Conservation (phyloP, 208 protist species). For the Leptomonas seymouri region DNA sequence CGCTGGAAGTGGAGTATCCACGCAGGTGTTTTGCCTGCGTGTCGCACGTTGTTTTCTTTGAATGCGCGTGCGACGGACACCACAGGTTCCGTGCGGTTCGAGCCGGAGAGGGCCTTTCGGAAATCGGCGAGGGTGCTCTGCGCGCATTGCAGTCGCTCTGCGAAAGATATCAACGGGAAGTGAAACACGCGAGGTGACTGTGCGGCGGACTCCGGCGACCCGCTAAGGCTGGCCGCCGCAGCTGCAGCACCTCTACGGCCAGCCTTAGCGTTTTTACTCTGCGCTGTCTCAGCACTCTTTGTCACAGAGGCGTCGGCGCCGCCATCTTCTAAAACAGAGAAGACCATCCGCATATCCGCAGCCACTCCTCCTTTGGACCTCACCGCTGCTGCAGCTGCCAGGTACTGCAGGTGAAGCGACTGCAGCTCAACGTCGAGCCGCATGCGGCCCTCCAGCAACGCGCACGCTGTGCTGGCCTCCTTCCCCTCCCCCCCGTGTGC, state of each 20-base stretch:
- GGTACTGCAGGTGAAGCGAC: constrained; percentile 25
- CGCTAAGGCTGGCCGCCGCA: no score
- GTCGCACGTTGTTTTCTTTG: not conserved
- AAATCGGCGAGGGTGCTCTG: not conserved
- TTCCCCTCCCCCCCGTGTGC: not conserved
- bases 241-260: no score
- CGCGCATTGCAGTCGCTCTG: constrained; percentile 16
- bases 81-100: no score
- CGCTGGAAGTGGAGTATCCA: constrained; percentile 17
- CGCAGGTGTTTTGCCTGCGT: not conserved
- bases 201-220: no score
- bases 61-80: no score
- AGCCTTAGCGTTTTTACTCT: no score
- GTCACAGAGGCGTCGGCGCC: not conserved
- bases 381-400: constrained; percentile 11
- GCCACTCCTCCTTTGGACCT: not conserved
- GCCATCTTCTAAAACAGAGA: not conserved
- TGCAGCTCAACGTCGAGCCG: constrained; percentile 30
- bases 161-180: constrained; percentile 17
- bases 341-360: not conserved
- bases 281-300: no score
- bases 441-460: constrained; percentile 2
- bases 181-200: no score
- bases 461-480: not conserved
- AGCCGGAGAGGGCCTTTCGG: not conserved